Evolutionary conservation across 805 yeast genomes (phyloP), one percentile per base, ranked within the genome.

Genomic region (Pichia californica): DNA sequence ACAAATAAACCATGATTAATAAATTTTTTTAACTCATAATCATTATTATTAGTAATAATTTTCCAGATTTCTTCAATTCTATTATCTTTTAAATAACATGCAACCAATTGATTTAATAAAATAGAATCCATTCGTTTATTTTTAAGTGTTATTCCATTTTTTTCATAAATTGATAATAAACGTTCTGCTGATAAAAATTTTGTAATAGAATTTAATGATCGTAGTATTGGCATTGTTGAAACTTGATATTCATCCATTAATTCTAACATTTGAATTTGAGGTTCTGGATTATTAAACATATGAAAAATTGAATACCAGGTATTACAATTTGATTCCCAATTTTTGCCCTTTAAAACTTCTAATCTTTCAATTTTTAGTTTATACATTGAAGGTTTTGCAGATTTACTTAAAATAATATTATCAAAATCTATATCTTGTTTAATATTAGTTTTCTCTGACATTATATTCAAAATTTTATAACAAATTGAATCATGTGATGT

Each of bases 271-370:
- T 49, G 40, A 1, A 54, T 7, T 37, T 55, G 51, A 2, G 56
- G 41, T 18, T 47, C 48, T 3, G 47, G 43, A 2, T 45, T 41
- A 21, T 46, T 43, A 15, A 61, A 47, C 21, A 52, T 38, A 9
- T 54, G 45, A 34, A 52, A 58, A 2, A 56, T 25, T 21, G 49
- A 51, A 38, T 61, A 61, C 62, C 63, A 61, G 4, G 64, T 59
- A 25, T 58, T 57, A 8, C 45, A 32, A 38, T 59, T 59, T 3
- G 61, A 52, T 1, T 21, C 16, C 8, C 40, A 33, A 7, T 51
- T 46, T 8, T 43, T 41, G 2, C 41, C 40, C 26, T 44, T 35
- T 26, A 56, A 31, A 8, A 29, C 36, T 34, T 55, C 54, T 11
- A 60, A 37, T 20, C 56, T 28, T 26, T 48, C 53, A 10, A 57